These are phyloP conservation scores for Saturnispora galanensis DNA, from an alignment of 805 yeast species.

Conservation along the genomic window DNA sequence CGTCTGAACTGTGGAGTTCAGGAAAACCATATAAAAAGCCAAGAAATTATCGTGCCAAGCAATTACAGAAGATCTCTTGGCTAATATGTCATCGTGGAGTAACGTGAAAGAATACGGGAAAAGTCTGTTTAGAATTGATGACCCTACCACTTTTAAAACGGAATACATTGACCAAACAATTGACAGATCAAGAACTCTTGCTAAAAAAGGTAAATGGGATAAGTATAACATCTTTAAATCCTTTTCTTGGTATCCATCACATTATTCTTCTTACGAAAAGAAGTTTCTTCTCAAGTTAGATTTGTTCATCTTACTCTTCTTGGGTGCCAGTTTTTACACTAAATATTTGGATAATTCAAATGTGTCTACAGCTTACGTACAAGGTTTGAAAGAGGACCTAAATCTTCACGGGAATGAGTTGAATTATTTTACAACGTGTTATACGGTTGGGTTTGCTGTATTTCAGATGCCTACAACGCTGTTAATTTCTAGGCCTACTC, in stretches of 20 bases:
- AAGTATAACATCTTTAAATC: constrained; percentile 10
- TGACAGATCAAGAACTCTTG: constrained; percentile 12
- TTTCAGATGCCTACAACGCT: constrained; percentile 56
- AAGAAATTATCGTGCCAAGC: no score
- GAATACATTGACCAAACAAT: constrained; percentile 12
- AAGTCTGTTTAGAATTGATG: constrained; percentile 6
- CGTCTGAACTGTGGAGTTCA: no score
- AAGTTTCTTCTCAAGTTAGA: constrained; percentile 13
- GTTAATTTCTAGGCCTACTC: constrained; percentile 36
- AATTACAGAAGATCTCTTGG: no score
- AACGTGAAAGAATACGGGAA: no score
- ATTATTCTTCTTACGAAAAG: constrained; percentile 14
- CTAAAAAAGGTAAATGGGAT: constrained; percentile 5
- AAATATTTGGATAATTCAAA: constrained; percentile 53
- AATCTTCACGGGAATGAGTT: constrained; percentile 17
- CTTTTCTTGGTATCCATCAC: constrained; percentile 14
- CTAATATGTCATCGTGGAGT: no score
- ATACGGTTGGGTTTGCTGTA: constrained; percentile 42
- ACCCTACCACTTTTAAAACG: constrained; percentile 9
- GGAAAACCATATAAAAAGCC: no score
- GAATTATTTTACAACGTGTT: constrained; percentile 20
- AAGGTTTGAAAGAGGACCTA: constrained; percentile 50
- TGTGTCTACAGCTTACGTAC: constrained; percentile 50
- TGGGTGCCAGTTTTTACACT: constrained; percentile 34
- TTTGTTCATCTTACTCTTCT: constrained; percentile 11